These are phyloP conservation scores for Plasmodium inui DNA, from an alignment of 169 alveolate genomes.

Conservation along the genomic window DNA sequence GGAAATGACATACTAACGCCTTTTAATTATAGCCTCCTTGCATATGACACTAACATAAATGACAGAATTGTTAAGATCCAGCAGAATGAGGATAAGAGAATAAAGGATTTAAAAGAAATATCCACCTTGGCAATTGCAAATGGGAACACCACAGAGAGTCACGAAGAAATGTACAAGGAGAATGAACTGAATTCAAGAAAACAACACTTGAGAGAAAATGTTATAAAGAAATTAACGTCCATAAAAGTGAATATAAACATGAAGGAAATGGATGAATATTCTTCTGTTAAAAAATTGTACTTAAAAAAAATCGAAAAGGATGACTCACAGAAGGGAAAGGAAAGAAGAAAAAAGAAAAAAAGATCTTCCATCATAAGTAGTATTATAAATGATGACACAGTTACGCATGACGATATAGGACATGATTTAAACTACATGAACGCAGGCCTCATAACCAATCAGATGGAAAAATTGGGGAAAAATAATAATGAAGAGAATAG, in stretches of 20 bases:
- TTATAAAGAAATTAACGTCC: slow-evolving; percentile 53
- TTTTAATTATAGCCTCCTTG: slow-evolving; percentile 57
- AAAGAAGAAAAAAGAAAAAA: slow-evolving; percentile 43
- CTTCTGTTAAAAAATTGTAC: slow-evolving; percentile 61
- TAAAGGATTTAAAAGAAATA: slow-evolving; percentile 44
- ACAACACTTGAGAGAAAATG: slow-evolving; percentile 53
- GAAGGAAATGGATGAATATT: slow-evolving; percentile 69
- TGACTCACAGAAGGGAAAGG: slow-evolving; percentile 33
- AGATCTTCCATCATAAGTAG: slow-evolving; percentile 53
- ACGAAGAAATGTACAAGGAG: slow-evolving; percentile 65
- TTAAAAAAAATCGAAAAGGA: slow-evolving; percentile 37
- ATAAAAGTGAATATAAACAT: slow-evolving; percentile 68
- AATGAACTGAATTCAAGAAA: slow-evolving; percentile 61
- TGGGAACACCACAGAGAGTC: slow-evolving; percentile 7
- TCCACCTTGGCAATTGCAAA: slow-evolving; percentile 35
- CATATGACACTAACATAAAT: slow-evolving; percentile 62
- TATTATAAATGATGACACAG: slow-evolving; percentile 59
- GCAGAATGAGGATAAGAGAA: slow-evolving; percentile 24
- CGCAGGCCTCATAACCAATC: not conserved
- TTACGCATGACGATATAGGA: slow-evolving; percentile 25
- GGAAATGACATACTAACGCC: slow-evolving; percentile 73
- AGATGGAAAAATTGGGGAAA: not conserved
- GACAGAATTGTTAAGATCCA: slow-evolving; percentile 14
- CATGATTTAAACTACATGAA: slow-evolving; percentile 1
- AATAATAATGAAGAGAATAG: slow-evolving; percentile 37